These are phyloP conservation scores for Fusarium sp. DNA, from an alignment of 2,329 filamentous ascomycete species.

Conservation along the genomic window DNA sequence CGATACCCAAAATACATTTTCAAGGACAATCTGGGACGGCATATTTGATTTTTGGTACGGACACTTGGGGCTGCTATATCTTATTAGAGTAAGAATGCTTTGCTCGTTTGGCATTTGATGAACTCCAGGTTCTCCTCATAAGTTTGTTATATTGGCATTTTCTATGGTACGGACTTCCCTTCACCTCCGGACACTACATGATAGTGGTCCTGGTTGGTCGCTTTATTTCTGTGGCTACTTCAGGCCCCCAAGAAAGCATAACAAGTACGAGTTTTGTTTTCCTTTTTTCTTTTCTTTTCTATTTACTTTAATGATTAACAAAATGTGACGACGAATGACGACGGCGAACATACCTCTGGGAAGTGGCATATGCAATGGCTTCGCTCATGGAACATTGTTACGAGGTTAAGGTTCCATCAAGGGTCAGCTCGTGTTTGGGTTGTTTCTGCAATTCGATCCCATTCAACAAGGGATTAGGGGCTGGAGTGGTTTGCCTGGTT, in stretches of 20 bases:
- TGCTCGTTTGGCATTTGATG: constrained; percentile 3
- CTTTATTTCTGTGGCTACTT: not conserved
- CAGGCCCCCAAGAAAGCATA: not conserved
- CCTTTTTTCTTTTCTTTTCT: not conserved
- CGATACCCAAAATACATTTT: constrained; percentile 38
- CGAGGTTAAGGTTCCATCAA: not conserved
- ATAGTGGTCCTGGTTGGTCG: not conserved
- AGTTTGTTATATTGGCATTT: constrained; percentile 1
- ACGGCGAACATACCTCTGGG: constrained; percentile 8
- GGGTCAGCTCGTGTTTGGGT: not conserved
- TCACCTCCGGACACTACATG: not conserved
- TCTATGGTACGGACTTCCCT: not conserved
- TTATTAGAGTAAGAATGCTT: constrained; percentile 6
- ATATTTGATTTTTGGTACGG: constrained; percentile 24
- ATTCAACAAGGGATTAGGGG: constrained; percentile 9
- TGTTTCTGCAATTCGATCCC: not conserved
- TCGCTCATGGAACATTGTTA: not conserved
- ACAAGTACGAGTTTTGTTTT: not conserved
- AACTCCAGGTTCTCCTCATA: not conserved
- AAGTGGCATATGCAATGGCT: not conserved
- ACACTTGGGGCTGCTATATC: constrained; percentile 9
- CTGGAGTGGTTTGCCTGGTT: not conserved
- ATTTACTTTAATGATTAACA: constrained; percentile 29
- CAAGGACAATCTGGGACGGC: constrained; percentile 22
- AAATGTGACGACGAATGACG: constrained; percentile 31